Percentiles rank a stretch among this genome's conserved stretches.
Conservation (phyloP, 768 basidiomycete genomes). For the Sporobolomyces pararoseus region DNA sequence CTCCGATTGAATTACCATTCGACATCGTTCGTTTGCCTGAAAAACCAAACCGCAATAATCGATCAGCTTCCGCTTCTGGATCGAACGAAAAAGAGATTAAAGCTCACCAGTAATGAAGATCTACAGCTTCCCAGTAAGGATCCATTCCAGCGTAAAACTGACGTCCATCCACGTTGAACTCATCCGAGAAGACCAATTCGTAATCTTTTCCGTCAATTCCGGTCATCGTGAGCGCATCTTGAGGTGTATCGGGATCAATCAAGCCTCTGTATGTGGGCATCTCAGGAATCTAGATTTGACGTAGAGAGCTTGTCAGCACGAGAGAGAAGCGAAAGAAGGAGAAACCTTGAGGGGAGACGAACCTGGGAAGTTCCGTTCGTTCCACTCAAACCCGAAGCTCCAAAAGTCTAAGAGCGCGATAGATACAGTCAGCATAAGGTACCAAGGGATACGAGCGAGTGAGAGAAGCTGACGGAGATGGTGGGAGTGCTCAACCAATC, state of each 20-base stretch:
- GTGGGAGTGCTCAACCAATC: conserved; percentile 51
- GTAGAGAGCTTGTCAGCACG: background rate
- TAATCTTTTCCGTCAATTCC: conserved; percentile 71
- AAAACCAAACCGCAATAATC: background rate
- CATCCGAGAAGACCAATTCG: conserved; percentile 77
- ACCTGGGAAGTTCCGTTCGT: conserved; percentile 74
- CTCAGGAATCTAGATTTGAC: conserved; percentile 56
- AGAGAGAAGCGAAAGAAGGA: background rate
- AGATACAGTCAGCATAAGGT: background rate
- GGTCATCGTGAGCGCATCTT: conserved; percentile 56
- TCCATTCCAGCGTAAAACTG: conserved; percentile 62
- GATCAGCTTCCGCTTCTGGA: background rate
- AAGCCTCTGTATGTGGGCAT: conserved; percentile 52
- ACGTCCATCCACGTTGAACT: conserved; percentile 69
- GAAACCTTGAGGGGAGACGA: conserved; percentile 41
- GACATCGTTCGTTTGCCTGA: conserved; percentile 38
- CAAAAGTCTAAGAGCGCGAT: conserved; percentile 48
- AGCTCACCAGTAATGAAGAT: conserved; percentile 51
- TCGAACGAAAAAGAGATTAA: background rate
- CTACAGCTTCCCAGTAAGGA: conserved; percentile 54
- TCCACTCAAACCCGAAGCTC: conserved; percentile 68
- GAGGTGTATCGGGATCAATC: conserved; percentile 74
- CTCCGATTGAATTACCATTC: conserved; percentile 41
- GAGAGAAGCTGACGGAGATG: conserved; percentile 5
- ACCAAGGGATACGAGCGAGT: background rate